Conservation (phyloP, 2,329 filamentous ascomycete species). For the Talaromyces sp. region DNA sequence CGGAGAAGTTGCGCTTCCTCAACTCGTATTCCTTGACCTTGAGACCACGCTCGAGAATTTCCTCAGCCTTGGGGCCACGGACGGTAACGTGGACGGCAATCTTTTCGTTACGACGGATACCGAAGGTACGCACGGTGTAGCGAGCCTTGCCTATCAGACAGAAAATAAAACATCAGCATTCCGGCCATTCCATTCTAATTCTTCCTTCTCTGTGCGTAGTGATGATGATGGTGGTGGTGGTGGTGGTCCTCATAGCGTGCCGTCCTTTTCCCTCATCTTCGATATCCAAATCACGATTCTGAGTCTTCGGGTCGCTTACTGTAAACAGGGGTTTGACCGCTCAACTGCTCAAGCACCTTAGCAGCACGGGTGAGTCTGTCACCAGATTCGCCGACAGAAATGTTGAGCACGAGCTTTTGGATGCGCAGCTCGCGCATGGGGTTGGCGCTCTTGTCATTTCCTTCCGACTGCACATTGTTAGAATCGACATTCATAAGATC, state of each 20-base stretch:
- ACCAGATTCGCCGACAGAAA: slow-evolving; percentile 99
- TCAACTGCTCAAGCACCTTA: slow-evolving; percentile 99
- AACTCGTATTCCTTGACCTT: slow-evolving; percentile 99
- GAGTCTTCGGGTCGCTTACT: slow-evolving; percentile 55
- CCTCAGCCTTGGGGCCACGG: slow-evolving; percentile 98
- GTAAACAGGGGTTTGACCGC: slow-evolving; percentile 99
- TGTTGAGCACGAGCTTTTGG: slow-evolving; percentile 99
- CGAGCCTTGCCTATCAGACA: slow-evolving; percentile 89
- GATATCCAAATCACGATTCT: background rate
- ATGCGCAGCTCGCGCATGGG: slow-evolving; percentile 99
- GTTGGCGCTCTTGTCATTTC: slow-evolving; percentile 76
- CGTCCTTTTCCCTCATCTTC: background rate
- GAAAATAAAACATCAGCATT: slow-evolving; percentile 22
- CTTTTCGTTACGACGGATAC: slow-evolving; percentile 99
- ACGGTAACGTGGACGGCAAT: slow-evolving; percentile 99
- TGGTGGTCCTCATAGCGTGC: background rate
- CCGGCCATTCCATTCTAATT: background rate
- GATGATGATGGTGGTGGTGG: background rate
- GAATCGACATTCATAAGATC: too few relatives aligned
- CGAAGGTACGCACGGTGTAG: slow-evolving; percentile 99
- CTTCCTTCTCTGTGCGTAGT: background rate
- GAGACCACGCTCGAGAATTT: slow-evolving; percentile 99
- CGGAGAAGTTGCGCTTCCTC: slow-evolving; percentile 98
- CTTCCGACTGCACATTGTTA: slow-evolving; percentile 55
- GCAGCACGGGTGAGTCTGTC: slow-evolving; percentile 99